Base-by-base conservation (phyloP, 768 basidiomycete species). In the Lactarius sp. region DNA sequence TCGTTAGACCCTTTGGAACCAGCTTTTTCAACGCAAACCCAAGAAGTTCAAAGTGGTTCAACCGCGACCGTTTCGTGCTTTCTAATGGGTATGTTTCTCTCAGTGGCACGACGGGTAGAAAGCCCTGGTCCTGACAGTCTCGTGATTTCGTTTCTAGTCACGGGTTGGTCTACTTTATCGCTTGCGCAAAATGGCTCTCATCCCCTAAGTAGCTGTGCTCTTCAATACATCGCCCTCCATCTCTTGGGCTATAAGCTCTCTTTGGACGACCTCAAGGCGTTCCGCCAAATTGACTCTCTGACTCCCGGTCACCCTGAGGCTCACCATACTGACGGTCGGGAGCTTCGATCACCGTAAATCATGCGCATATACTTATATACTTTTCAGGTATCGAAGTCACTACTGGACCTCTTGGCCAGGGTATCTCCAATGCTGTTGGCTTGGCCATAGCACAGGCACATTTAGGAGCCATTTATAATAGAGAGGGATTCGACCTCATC, bases 11-110 rank as follows among this genome's bases (percentile, higher is more conserved):
- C 7, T 46, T n/a, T 34, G 34, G 10, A 31, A 56, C 27, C 6
- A 92, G 90, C 20, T 92, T 94, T 82, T 75, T 97, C 78, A 90
- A 89, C 68, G 86, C 87, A 71, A 95, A 94, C 78, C 90, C 94
- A 55, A 86, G 86, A 75, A 88, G 82, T 79, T 85, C 94, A 47
- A 87, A 92, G 75, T 96, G 93, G 94, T 89, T 88, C 78, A 96
- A 95, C 78, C 88, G 95, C 65, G 94, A 97, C 80, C 88, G 94
- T 76, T 98, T 96, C 71, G 94, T 98, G 64, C 86, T 97, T 68
- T 97, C 94, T 68, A 96, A 96, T 72, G 94, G 94, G 85, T 94
- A 75, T 69, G 88, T 77, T 10, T 27, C 27, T 27, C 27, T 27
- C 27, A 3, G 27, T 27, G 27, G 27, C 27, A 27, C 27, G 27